Base-by-base conservation (phyloP, 768 basidiomycete species). In the Daedaleopsis sinensis region DNA sequence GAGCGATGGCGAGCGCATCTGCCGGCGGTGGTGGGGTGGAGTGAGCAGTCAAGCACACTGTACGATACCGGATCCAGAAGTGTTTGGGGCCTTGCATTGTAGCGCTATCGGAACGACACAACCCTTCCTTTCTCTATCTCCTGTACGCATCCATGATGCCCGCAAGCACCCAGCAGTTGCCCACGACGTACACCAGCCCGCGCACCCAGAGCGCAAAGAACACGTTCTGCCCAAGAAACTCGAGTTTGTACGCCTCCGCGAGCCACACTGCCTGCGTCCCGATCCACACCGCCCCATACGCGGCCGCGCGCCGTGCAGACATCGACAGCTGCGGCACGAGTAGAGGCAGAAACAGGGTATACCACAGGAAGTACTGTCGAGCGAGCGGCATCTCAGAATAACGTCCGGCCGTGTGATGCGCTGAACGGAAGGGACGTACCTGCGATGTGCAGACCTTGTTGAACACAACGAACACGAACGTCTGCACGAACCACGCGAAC, bases 371-470 rank as follows among this genome's bases (percentile, higher is more conserved):
- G 74, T 99, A 99, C 91, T 98, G 74, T 24, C 19, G 15, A 32
- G 27, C 27, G 27, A 32, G 7, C 27, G 4, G 27, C 27, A 7
- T 32, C 27, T 32, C 27, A 32, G n/a, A 47, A 1, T 24, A 19
- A 16, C 18, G 10, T 11, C 19, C 18, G 19, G 21, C 12, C n/a
- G 39, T 23, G 18, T 16, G 27, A 32, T 3, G 27, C 27, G 3
- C 3, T 32, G 27, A 7, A 7, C 27, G 27, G 27, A 7, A 24
- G 35, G 51, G 32, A 35, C n/a, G 32, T 18, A 92, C 94, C 81
- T 96, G 94, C 0, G 95, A 97, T 0, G 97, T 99, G 82, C 96
- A 97, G 53, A 99, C 97, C 74, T 96, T 96, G 74, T 98, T 99
- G 79, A 98, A 96, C 9, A 94, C 76, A n/a, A 98, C 96, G 69